Percentiles rank a stretch among this genome's conserved stretches.
phyloP scores from a whole-genome alignment of 1,284 basidiomycete species.

The Abortiporus biennis region DNA sequence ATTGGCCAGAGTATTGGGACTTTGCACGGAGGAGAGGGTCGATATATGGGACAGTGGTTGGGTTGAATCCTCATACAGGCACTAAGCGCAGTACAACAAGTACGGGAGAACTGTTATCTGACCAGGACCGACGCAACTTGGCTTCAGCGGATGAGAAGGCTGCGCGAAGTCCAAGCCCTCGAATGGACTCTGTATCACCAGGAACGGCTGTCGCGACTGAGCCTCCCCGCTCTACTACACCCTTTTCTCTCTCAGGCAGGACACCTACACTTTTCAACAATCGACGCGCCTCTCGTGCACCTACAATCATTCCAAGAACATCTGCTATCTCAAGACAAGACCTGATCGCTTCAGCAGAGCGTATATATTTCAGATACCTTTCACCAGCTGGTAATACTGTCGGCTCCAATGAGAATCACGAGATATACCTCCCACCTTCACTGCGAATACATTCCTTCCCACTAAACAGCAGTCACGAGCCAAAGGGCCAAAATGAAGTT shows the following conservation, averaged over 20 bases:
- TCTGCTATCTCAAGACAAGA: conserved; percentile 87
- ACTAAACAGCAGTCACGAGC: conserved; percentile 63
- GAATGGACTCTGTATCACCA: conserved; percentile 39
- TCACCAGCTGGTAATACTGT: conserved; percentile 63
- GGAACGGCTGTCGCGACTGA: conserved; percentile 30
- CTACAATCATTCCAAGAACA: conserved; percentile 85
- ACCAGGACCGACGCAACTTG: conserved; percentile 59
- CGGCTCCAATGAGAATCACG: conserved; percentile 69
- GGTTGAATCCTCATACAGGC: conserved; percentile 48
- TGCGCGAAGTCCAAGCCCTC: conserved; percentile 46
- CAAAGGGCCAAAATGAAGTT: conserved; percentile 63
- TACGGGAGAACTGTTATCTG: conserved; percentile 58
- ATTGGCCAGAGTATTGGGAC: conserved; percentile 97
- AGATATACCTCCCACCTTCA: conserved; percentile 91
- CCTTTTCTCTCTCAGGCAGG: conserved; percentile 69
- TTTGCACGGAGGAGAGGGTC: conserved; percentile 83
- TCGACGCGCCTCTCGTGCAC: conserved; percentile 71
- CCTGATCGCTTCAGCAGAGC: conserved; percentile 89
- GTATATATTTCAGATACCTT: conserved; percentile 93
- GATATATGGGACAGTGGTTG: conserved; percentile 88
- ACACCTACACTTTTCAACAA: conserved; percentile 66
- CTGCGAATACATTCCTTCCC: conserved; percentile 80
- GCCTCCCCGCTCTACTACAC: conserved; percentile 64
- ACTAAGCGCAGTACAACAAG: conserved; percentile 74
- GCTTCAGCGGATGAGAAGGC: conserved; percentile 39